Evolutionary conservation across 345 rosid species (phyloP).

Genomic region (Eucalyptus pauciflora): DNA sequence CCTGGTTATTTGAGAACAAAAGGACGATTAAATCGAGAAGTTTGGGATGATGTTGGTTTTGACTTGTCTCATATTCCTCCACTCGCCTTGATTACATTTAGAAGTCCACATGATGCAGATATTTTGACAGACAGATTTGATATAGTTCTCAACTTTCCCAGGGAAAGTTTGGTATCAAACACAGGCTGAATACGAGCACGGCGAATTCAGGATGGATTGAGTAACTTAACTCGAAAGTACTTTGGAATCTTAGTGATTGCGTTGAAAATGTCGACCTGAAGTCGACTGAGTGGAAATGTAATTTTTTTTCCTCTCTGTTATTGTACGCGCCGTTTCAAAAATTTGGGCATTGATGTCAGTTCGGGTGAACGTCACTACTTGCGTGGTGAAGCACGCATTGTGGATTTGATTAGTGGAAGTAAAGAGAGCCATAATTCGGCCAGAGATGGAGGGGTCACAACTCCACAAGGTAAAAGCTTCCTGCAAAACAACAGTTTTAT

Average conservation of each 20-base stretch:
- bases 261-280: not conserved
- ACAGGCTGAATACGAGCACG: not conserved
- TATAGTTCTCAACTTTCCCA: not conserved
- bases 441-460: not conserved
- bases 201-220: not conserved
- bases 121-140: not conserved
- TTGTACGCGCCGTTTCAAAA: not conserved
- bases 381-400: not conserved
- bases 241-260: not conserved
- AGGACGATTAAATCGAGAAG: not conserved
- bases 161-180: not conserved
- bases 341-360: not conserved
- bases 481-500: not conserved
- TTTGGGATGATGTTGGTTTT: not conserved
- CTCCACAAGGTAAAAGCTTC: not conserved
- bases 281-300: not conserved
- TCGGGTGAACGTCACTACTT: not conserved
- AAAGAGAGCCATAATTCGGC: not conserved
- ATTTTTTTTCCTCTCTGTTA: not conserved
- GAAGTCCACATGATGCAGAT: not conserved
- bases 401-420: not conserved
- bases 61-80: not conserved
- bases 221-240: not conserved
- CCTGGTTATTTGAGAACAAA: not conserved
- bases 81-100: not conserved